Evolutionary conservation across 208 protist species (phyloP).

Genomic region (Trichomonas gallinae): DNA sequence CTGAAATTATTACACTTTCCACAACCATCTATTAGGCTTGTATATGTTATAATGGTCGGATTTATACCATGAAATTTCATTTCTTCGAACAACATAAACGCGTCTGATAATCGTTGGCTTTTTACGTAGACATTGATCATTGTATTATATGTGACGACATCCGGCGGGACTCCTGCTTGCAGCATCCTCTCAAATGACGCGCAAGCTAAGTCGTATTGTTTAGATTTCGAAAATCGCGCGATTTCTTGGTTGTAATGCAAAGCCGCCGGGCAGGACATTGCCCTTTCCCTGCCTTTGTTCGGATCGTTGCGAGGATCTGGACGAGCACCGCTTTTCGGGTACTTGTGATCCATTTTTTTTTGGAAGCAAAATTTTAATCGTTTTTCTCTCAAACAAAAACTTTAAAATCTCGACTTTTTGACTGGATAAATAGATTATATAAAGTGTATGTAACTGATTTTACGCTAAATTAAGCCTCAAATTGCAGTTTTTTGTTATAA

Average conservation of each 20-base stretch:
- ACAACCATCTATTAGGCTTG: not conserved
- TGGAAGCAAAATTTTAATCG: no score
- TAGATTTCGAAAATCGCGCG: not conserved
- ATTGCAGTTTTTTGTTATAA: no score
- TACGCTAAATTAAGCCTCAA: no score
- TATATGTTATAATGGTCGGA: not conserved
- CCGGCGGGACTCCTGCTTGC: not conserved
- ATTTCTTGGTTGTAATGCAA: not conserved
- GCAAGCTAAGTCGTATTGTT: not conserved
- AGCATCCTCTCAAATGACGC: not conserved
- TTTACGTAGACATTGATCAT: slow-evolving; percentile 20
- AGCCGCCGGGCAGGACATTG: not conserved
- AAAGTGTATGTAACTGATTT: no score
- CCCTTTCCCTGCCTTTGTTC: not conserved
- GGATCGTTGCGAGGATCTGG: not conserved
- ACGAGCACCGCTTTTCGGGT: not conserved
- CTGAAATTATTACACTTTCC: not conserved
- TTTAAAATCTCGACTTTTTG: no score
- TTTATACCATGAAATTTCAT: not conserved
- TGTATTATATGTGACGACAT: not conserved
- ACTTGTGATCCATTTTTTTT: not conserved
- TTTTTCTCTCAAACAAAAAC: no score
- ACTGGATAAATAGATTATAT: no score
- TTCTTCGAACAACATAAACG: not conserved
- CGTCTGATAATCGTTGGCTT: not conserved